phyloP scores from a whole-genome alignment of 495 filamentous ascomycete species.

The Neurospora discreta region DNA sequence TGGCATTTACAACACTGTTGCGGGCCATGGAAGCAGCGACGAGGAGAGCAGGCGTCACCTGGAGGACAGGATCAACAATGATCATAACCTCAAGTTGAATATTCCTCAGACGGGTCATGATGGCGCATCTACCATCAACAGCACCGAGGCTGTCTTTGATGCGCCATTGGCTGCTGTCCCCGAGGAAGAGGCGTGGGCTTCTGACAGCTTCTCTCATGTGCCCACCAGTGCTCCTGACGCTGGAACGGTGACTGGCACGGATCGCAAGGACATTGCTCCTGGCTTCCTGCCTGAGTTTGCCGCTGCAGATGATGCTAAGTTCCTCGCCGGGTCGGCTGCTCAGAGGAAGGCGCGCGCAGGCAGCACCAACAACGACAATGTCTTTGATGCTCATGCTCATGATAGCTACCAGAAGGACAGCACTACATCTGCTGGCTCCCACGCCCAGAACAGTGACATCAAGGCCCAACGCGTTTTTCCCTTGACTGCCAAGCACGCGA shows the following conservation, averaged over 20 bases:
- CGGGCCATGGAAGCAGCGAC: conserved; percentile 17
- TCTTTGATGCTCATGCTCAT: background rate
- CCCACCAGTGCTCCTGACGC: background rate
- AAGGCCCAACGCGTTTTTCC: background rate
- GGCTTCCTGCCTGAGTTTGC: conserved; percentile 5
- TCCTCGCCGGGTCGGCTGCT: background rate
- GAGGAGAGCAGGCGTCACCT: conserved; percentile 12
- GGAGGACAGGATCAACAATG: conserved; percentile 2
- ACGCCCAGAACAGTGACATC: background rate
- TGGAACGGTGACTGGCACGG: background rate
- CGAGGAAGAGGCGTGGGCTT: conserved; percentile 1
- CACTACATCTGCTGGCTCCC: background rate
- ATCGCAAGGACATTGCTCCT: background rate
- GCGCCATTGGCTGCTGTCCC: conserved; percentile 8
- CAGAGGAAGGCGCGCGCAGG: background rate
- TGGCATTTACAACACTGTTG: conserved; percentile 18
- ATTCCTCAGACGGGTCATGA: background rate
- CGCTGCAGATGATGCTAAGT: background rate
- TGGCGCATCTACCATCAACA: background rate
- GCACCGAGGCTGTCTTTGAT: background rate
- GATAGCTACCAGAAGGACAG: background rate
- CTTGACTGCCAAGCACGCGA: background rate
- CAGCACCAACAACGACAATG: background rate
- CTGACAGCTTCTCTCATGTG: background rate
- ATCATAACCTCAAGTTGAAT: background rate